Evolutionary conservation across 2,329 filamentous ascomycete genomes (phyloP), one percentile per base, ranked within the genome.

Genomic region (Trichoderma atrobrunneum): DNA sequence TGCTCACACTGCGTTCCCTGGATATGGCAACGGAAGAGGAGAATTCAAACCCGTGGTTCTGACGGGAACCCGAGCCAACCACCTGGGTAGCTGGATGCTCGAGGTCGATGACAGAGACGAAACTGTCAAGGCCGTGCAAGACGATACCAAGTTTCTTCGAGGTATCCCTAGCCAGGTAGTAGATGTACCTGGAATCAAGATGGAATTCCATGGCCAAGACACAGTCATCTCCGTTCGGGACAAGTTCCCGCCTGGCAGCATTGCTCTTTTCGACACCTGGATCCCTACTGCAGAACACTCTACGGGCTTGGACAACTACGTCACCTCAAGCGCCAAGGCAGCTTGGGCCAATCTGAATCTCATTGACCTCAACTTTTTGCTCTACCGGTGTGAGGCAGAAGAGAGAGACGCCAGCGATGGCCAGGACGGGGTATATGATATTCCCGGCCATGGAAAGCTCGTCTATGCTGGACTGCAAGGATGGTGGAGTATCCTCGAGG

Each of bases 381-480:
- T 99, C 54, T 99, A 98, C 82, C 90, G 94, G 72, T 97, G 93
- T 75, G 95, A 98, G 73, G 90, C 94, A 3, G 96, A 99, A 81
- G 97, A 90, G 81, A 88, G 89, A 62, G 94, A 96, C 76, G 89
- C 88, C 7, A 97, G 92, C 74, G 88, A 87, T 66, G 93, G 94
- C 5, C 87, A 88, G 73, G 93, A 98, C 79, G 95, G 96, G n/a
- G 91, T 91, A 10, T 99, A 98, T 82, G 88, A 91, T 67, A 92
- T 99, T 74, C 96, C 96, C 1, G 91, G 91, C 1, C 86, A 94
- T 78, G 95, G 95, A 3, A 90, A 92, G 72, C 87, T 98, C 56
- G 93, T 98, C 2, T 99, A 98, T 81, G 95, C 95, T 73, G 96
- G 96, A 73, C 87, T 99, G n/a, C 96, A 99, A 81, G 97, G 97